These are phyloP conservation scores for Diaporthe sp. DNA, from an alignment of 2,329 filamentous ascomycete genomes.

Conservation along the genomic window DNA sequence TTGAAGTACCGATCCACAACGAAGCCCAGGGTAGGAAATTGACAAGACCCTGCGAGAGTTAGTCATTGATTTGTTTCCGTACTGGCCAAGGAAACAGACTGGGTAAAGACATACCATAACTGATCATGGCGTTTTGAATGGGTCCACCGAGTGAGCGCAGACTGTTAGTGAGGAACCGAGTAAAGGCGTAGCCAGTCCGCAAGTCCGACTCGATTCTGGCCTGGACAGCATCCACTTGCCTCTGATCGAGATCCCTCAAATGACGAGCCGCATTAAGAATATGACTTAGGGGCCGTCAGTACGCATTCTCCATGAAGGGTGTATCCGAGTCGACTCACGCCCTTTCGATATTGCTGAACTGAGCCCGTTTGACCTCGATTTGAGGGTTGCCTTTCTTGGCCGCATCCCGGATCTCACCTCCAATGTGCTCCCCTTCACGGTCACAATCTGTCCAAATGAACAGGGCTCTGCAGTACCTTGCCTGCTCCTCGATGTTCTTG, in stretches of 20 bases:
- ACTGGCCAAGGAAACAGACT: background rate
- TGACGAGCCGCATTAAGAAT: conserved; percentile 85
- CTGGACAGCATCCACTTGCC: conserved; percentile 87
- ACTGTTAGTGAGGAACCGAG: conserved; percentile 85
- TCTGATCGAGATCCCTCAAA: conserved; percentile 84
- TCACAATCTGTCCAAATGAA: conserved; percentile 99
- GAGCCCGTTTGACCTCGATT: conserved; percentile 86
- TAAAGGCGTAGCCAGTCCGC: conserved; percentile 92
- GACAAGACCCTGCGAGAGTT: conserved; percentile 79
- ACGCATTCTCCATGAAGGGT: background rate
- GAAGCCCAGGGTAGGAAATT: conserved; percentile 96
- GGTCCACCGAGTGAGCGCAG: conserved; percentile 80
- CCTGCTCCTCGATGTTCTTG: conserved; percentile 86
- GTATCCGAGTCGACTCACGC: conserved; percentile 66
- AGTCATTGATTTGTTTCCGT: background rate
- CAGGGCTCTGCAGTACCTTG: conserved; percentile 77
- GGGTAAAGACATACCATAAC: conserved; percentile 75
- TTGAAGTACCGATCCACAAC: conserved; percentile 96
- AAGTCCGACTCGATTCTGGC: conserved; percentile 94
- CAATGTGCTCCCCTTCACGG: conserved; percentile 96
- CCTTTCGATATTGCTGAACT: conserved; percentile 95
- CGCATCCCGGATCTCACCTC: conserved; percentile 87
- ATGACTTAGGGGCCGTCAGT: conserved; percentile 69
- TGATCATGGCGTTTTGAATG: conserved; percentile 76
- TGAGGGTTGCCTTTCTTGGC: conserved; percentile 80